phyloP scores from a whole-genome alignment of 2,329 filamentous ascomycete species.

The Colletotrichum filicis region DNA sequence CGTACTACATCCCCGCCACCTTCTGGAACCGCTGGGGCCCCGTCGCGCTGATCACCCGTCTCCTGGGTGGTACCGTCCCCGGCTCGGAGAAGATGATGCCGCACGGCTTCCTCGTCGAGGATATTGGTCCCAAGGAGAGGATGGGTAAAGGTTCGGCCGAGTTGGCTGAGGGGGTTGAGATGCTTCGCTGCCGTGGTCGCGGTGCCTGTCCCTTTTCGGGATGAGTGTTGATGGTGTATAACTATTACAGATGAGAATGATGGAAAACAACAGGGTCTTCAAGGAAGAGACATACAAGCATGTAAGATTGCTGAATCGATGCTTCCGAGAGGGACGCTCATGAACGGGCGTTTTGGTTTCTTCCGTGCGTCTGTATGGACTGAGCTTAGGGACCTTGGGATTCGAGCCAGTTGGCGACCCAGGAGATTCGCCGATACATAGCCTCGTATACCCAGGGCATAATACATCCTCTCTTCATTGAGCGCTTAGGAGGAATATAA shows the following conservation, averaged over 20 bases:
- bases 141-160: slow-evolving; percentile 64
- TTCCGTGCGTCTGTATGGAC: background rate
- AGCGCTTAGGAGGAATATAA: too few species aligned
- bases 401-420: background rate
- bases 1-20: slow-evolving; percentile 72
- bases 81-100: slow-evolving; percentile 55
- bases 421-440: background rate
- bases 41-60: slow-evolving; percentile 57
- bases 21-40: slow-evolving; percentile 73
- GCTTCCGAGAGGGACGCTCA: background rate
- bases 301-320: background rate
- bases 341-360: background rate
- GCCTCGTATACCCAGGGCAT: background rate
- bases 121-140: slow-evolving; percentile 70
- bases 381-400: background rate
- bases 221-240: background rate
- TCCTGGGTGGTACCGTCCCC: slow-evolving; percentile 57
- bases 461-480: background rate
- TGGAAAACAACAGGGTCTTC: too few species aligned
- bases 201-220: slow-evolving; percentile 32
- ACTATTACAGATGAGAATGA: too few species aligned
- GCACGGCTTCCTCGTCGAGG: slow-evolving; percentile 64
- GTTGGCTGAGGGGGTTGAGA: slow-evolving; percentile 44
- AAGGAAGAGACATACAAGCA: background rate
- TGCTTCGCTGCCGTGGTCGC: slow-evolving; percentile 16